Percentiles rank a stretch among this genome's conserved stretches.
phyloP scores from a whole-genome alignment of 306 rosid genomes.

The Cucurbita argyrosperma region DNA sequence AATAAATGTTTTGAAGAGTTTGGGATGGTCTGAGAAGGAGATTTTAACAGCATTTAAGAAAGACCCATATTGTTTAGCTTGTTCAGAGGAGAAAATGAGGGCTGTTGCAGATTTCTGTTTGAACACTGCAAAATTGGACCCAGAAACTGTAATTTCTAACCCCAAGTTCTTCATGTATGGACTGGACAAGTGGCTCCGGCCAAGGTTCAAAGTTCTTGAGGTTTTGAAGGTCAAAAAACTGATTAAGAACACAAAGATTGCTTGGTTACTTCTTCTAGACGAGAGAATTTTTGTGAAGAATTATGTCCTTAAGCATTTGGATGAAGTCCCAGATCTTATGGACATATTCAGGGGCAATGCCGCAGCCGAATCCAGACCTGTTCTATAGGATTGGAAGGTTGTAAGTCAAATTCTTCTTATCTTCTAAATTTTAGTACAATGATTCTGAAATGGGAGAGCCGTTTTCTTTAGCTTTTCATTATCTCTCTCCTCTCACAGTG shows the following conservation, averaged over 20 bases:
- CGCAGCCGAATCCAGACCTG: background rate
- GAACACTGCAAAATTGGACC: slow-evolving; percentile 8
- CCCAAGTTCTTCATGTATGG: slow-evolving; percentile 1
- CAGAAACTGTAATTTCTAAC: background rate
- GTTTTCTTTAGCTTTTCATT: background rate
- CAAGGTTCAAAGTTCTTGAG: slow-evolving; percentile 8
- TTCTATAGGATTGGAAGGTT: background rate
- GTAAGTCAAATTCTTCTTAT: background rate
- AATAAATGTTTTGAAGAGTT: slow-evolving; percentile 7
- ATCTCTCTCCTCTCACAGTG: background rate
- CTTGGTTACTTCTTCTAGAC: background rate
- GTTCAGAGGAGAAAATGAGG: slow-evolving; percentile 13
- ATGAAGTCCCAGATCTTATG: background rate
- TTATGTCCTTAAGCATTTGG: slow-evolving; percentile 5
- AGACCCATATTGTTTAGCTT: background rate
- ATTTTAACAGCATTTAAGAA: background rate
- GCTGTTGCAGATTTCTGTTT: background rate
- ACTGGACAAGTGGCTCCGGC: background rate
- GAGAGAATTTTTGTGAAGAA: background rate
- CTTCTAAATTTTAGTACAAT: background rate
- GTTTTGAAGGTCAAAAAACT: slow-evolving; percentile 4
- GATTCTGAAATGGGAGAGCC: background rate
- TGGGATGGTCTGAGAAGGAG: slow-evolving; percentile 13
- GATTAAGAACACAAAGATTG: background rate
- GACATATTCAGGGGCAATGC: background rate